Conservation (phyloP, 2,329 filamentous ascomycete genomes). For the Berkeleyomyces basicola region DNA sequence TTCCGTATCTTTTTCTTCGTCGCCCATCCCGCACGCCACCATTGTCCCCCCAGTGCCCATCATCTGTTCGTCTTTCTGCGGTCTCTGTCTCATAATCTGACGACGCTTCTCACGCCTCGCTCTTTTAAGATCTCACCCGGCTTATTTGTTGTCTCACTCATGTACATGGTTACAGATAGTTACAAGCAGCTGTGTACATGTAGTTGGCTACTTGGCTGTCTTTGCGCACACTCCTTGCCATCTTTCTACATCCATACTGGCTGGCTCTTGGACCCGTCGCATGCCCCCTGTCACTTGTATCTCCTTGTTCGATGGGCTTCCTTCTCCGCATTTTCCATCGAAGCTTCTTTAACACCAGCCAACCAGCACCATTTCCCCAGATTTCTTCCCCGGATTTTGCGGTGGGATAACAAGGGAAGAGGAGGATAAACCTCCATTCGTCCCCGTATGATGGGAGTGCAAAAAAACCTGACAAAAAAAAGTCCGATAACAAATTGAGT, state of each 20-base stretch:
- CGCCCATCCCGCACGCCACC: no score
- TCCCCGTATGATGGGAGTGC: background rate
- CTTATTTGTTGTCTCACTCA: background rate
- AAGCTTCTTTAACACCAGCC: background rate
- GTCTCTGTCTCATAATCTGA: background rate
- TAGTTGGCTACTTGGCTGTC: no score
- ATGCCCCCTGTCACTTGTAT: background rate
- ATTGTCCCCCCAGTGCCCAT: no score
- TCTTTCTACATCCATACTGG: background rate
- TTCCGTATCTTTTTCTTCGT: background rate
- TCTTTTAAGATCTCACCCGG: background rate
- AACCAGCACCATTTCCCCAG: background rate
- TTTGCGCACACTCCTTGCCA: background rate
- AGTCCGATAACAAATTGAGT: background rate
- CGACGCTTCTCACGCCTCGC: background rate
- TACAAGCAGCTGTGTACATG: no score
- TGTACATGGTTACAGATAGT: no score
- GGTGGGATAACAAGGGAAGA: background rate
- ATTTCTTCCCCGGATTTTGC: background rate
- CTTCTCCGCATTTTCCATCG: background rate
- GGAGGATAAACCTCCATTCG: background rate
- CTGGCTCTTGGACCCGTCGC: background rate
- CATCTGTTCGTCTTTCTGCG: no score
- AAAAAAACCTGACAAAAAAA: background rate
- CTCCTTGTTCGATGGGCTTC: background rate